Percentiles rank a stretch among this genome's conserved stretches.
These are phyloP conservation scores for Xanthoconium separans DNA, from an alignment of 1,284 basidiomycete species.

Conservation along the genomic window DNA sequence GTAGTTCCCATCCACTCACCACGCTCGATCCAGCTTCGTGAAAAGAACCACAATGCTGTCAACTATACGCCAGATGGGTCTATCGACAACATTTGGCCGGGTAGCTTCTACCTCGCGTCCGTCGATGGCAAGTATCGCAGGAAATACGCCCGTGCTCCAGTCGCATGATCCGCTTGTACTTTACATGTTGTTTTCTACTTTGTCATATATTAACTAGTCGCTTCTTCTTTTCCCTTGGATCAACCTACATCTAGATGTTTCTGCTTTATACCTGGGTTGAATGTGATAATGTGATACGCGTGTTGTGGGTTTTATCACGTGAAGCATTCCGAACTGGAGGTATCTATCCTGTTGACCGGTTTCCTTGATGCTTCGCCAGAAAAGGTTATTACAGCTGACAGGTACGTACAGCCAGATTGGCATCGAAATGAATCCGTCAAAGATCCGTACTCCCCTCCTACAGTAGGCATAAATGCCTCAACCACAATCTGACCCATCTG, in stretches of 20 bases:
- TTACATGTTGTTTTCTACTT: not conserved
- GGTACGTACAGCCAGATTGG: too few species aligned
- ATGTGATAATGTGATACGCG: too few species aligned
- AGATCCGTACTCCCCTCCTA: too few species aligned
- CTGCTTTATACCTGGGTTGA: conserved; percentile 8
- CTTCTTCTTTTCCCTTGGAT: not conserved
- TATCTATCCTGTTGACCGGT: too few species aligned
- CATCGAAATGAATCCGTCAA: too few species aligned
- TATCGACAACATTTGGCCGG: conserved; percentile 92
- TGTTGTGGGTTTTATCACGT: too few species aligned
- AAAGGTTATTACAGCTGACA: too few species aligned
- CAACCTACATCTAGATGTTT: conserved; percentile 13
- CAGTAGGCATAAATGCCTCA: too few species aligned
- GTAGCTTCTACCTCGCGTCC: conserved; percentile 90
- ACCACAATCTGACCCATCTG: too few species aligned
- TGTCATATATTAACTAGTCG: not conserved
- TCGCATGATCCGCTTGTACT: conserved; percentile 35
- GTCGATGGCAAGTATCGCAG: conserved; percentile 93
- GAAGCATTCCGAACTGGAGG: too few species aligned
- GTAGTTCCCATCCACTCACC: conserved; percentile 5
- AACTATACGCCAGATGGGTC: conserved; percentile 86
- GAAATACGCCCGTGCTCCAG: conserved; percentile 69
- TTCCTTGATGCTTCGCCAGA: too few species aligned
- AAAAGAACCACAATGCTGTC: conserved; percentile 94
- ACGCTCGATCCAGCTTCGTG: conserved; percentile 65